Percentiles rank a stretch among this genome's conserved stretches.
These are phyloP conservation scores for Pharus latifolius DNA, from an alignment of 176 grass and related monocot species.

Conservation along the genomic window DNA sequence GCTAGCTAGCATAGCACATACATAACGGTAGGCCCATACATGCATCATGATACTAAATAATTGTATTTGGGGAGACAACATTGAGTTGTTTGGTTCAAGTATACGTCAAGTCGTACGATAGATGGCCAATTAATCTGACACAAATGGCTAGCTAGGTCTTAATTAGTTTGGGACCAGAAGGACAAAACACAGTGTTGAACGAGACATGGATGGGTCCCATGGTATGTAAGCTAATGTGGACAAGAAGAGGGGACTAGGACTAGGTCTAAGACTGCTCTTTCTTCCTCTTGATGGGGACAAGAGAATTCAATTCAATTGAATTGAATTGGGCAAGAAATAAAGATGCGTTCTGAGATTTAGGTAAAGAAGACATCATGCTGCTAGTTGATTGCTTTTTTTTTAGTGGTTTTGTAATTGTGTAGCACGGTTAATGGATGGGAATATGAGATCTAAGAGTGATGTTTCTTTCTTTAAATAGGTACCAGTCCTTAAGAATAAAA, in stretches of 20 bases:
- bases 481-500: no score
- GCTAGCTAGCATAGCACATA: background rate
- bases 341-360: constrained; percentile 9
- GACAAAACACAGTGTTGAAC: background rate
- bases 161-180: background rate
- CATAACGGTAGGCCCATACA: background rate
- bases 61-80: background rate
- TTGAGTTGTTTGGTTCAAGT: constrained; percentile 8
- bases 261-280: no score
- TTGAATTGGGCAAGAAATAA: background rate
- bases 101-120: background rate
- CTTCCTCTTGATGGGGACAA: background rate
- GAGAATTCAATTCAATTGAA: background rate
- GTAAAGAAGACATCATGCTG: background rate
- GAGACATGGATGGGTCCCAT: no score
- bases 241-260: no score
- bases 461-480: background rate
- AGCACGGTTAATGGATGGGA: background rate
- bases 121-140: background rate
- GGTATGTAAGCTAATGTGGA: no score
- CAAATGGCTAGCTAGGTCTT: background rate
- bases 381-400: background rate
- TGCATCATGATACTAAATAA: background rate
- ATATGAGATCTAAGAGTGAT: background rate
- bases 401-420: background rate